Conservation (phyloP, 1,139 yeast genomes). For the Yamadazyma kanchanaburiensis region DNA sequence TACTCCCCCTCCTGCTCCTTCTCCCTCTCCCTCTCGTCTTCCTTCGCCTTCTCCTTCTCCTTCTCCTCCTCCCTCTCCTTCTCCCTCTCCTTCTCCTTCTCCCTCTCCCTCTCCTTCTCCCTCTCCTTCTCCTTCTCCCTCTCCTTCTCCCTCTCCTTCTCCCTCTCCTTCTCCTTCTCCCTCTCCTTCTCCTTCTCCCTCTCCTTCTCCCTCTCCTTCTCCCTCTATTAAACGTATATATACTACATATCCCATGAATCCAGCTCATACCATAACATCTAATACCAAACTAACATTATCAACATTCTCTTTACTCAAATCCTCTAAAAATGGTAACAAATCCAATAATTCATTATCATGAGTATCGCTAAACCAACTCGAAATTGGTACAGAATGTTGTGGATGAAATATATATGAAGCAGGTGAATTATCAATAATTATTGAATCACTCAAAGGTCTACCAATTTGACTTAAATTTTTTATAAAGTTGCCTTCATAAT, state of each 20-base stretch:
- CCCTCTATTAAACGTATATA: conserved; percentile 2
- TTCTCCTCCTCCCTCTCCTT: too few species aligned
- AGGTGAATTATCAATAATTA: conserved; percentile 94
- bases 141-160: too few species aligned
- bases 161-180: too few species aligned
- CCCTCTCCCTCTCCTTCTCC: too few species aligned
- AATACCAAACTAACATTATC: conserved; percentile 82
- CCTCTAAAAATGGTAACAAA: conserved; percentile 86
- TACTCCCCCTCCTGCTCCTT: too few species aligned
- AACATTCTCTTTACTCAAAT: conserved; percentile 64
- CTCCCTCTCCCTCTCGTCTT: too few species aligned
- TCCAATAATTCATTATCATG: conserved; percentile 95
- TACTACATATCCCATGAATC: too few species aligned
- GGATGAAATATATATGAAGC: conserved; percentile 97
- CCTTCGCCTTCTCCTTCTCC: too few species aligned
- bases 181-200: too few species aligned
- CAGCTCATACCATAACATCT: conserved; percentile 47
- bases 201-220: too few species aligned
- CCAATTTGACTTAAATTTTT: conserved; percentile 93
- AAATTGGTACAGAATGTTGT: conserved; percentile 96
- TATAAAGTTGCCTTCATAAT: conserved; percentile 84
- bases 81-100: too few species aligned
- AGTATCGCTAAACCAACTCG: conserved; percentile 97
- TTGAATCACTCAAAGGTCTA: conserved; percentile 78
- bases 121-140: too few species aligned